Evolutionary conservation across 257 asterid species (phyloP), one percentile per base, ranked within the genome.

Genomic region (Thymus quinquecostatus): DNA sequence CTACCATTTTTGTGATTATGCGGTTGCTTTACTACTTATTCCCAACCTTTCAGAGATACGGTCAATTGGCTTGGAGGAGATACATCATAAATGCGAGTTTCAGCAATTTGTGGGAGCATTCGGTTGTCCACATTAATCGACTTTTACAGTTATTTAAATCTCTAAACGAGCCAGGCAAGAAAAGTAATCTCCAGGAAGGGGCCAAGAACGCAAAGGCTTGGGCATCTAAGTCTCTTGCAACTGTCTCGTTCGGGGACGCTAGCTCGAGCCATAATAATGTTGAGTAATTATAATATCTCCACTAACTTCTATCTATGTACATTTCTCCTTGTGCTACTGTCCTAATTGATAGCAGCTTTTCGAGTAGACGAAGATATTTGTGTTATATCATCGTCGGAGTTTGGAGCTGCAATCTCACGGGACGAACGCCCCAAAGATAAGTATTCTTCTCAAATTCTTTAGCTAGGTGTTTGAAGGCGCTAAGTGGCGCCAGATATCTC

Each of bases 41-140:
- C 67, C 78, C 78, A 34, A 65, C 67, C 56, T 6, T 73, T 11
- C 40, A 14, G 51, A 73, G 72, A 44, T 65, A 55, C n/a, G 54
- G 78, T 7, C 61, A 64, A 65, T 34, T 64, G 58, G 72, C 72
- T 45, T 73, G 78, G 78, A 65, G 78, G 34, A 33, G 72, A 72
- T 73, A 65, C 45, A 28, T 73, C 8, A 55, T 34, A 73, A 73
- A 73, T 5, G 72, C 55, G 27, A 57, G 67, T 66, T 56, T 64
- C 21, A 68, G 78, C 34, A 65, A 67, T 66, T 34, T 73, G 78
- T 73, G 78, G 78, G 78, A 73, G 66, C 78, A 65, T 73, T 70
- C 62, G 0, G 67, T 58, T 28, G 72, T 65, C 72, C 78, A 73
- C 33, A 33, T 56, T 8, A 64, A 65, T 43, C 67, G 78, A 56